These are phyloP conservation scores for Candida taoyuanica DNA, from an alignment of 805 yeast species.

Conservation along the genomic window DNA sequence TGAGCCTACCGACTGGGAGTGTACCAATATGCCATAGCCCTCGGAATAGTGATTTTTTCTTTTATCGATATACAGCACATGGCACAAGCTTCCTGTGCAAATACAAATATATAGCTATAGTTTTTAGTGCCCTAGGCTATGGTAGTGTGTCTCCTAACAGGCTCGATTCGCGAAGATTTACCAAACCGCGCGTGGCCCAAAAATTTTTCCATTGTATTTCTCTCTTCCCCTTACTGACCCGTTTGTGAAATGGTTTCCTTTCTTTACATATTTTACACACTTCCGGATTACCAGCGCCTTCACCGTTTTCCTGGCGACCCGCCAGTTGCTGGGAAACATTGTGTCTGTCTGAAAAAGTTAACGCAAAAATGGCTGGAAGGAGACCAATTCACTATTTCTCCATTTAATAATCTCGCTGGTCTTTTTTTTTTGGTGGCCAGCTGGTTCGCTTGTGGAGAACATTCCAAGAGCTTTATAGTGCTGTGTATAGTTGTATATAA, in stretches of 20 bases:
- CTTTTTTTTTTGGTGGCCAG: conserved; percentile 12
- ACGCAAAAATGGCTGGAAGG: conserved; percentile 31
- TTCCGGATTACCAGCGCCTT: conserved; percentile 30
- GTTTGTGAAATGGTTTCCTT: conserved; percentile 3
- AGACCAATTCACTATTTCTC: conserved; percentile 21
- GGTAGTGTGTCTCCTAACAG: no score
- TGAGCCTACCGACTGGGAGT: conserved; percentile 74
- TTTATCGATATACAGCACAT: no score
- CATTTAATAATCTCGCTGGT: conserved; percentile 26
- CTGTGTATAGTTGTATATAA: neutral
- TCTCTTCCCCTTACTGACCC: neutral
- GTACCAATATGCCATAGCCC: conserved; percentile 16
- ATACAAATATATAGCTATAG: no score
- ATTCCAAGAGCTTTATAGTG: conserved; percentile 2
- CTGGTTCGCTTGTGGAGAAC: conserved; percentile 30
- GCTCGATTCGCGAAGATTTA: no score
- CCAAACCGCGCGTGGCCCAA: no score
- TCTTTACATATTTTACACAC: conserved; percentile 27
- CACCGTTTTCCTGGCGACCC: conserved; percentile 15
- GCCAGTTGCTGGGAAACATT: conserved; percentile 13
- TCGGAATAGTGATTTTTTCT: no score
- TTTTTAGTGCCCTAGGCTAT: no score
- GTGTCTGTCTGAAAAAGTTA: conserved; percentile 9
- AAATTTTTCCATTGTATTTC: neutral
- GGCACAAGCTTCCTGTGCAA: no score